Conservation (phyloP, 139 green algal genomes). For the Micromonas commoda region DNA sequence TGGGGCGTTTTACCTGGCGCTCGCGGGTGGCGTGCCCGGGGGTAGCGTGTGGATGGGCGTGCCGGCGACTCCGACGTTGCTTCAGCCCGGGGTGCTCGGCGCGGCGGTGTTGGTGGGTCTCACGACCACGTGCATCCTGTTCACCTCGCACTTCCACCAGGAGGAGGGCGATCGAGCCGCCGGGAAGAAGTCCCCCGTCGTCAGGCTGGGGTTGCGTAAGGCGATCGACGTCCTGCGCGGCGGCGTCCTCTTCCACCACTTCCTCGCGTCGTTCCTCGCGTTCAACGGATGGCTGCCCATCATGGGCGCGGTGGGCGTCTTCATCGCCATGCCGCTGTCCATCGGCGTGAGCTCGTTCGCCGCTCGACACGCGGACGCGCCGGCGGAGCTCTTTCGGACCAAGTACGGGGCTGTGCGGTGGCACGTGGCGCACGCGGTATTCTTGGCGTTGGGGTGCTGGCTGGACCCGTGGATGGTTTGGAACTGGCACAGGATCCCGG, state of each 20-base stretch:
- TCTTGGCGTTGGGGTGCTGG: slow-evolving; percentile 6
- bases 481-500: neutral
- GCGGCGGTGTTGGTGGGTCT: slow-evolving; percentile 61
- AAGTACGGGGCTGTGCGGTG: slow-evolving; percentile 19
- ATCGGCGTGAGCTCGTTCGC: neutral
- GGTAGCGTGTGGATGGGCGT: neutral
- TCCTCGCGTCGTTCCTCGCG: neutral
- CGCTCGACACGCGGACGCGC: neutral
- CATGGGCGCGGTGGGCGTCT: neutral
- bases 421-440: neutral
- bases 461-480: neutral
- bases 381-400: neutral
- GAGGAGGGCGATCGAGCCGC: slow-evolving; percentile 49
- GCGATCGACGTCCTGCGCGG: neutral
- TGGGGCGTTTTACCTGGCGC: slow-evolving; percentile 82
- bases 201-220: neutral
- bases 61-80: neutral
- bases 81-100: slow-evolving; percentile 34
- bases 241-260: neutral
- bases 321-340: neutral
- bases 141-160: slow-evolving; percentile 91
- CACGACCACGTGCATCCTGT: slow-evolving; percentile 83
- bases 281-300: neutral
- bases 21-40: slow-evolving; percentile 32
- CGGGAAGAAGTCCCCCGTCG: slow-evolving; percentile 16